phyloP scores from a whole-genome alignment of 202 grass and related monocot genomes.

The Schoenoplectus tabernaemontani region DNA sequence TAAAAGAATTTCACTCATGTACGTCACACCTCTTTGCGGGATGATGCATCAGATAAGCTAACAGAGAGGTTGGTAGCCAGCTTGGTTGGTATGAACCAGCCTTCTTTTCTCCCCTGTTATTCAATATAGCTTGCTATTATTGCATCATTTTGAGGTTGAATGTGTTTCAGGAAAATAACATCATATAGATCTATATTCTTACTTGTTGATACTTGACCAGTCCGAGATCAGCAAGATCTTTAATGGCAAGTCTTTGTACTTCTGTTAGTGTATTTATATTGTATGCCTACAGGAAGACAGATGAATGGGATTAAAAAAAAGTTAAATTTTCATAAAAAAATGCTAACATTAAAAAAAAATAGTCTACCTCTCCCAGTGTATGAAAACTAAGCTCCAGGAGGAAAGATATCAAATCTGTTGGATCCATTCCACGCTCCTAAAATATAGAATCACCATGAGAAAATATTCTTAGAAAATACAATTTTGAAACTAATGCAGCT shows the following conservation, averaged over 20 bases:
- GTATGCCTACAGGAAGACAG: conserved; percentile 60
- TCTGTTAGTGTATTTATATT: conserved; percentile 73
- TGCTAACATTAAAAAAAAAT: neutral
- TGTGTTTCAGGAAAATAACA: neutral
- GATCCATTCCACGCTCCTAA: conserved; percentile 88
- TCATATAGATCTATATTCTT: neutral
- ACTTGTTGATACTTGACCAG: conserved; percentile 90
- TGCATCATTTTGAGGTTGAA: neutral
- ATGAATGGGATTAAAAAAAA: neutral
- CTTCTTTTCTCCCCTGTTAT: conserved; percentile 71
- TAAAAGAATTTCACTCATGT: neutral
- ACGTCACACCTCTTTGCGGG: conserved; percentile 67
- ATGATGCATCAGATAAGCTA: conserved; percentile 74
- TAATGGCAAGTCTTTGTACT: conserved; percentile 72
- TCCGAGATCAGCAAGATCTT: conserved; percentile 74
- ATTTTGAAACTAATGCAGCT: neutral
- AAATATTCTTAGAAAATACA: conserved; percentile 22
- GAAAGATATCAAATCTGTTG: conserved; percentile 82
- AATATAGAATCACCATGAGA: conserved; percentile 25
- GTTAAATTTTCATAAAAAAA: neutral
- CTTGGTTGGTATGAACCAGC: conserved; percentile 96
- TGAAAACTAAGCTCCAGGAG: conserved; percentile 95
- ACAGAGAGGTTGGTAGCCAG: conserved; percentile 89
- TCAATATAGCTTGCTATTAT: neutral
- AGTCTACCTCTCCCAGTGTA: conserved; percentile 57